Evolutionary conservation across 2,329 filamentous ascomycete genomes (phyloP).

Genomic region (Arthrobotrys sphaeroides): DNA sequence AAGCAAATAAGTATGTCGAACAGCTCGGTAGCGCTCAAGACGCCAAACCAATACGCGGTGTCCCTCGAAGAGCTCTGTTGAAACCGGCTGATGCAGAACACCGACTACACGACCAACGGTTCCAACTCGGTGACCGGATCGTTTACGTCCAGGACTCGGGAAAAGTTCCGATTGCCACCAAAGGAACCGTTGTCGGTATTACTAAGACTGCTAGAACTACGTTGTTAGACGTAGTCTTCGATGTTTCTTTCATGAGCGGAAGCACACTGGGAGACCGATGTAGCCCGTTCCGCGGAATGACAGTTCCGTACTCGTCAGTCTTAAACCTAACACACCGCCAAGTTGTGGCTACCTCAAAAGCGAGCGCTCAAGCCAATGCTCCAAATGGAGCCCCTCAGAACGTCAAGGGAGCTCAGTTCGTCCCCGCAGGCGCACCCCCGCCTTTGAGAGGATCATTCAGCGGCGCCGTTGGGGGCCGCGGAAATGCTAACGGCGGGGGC

Average conservation of each 20-base stretch:
- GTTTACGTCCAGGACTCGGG: constrained; percentile 93
- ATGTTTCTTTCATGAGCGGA: constrained; percentile 95
- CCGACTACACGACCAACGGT: constrained; percentile 83
- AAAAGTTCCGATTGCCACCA: constrained; percentile 90
- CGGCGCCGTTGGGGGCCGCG: constrained; percentile 66
- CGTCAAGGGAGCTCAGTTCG: constrained; percentile 70
- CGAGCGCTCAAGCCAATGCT: constrained; percentile 67
- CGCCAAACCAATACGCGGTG: constrained; percentile 70
- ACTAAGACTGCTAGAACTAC: constrained; percentile 84
- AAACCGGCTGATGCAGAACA: constrained; percentile 97
- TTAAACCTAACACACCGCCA: constrained; percentile 87
- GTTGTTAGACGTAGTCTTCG: constrained; percentile 91
- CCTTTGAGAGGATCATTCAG: constrained; percentile 70
- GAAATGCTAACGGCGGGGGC: constrained; percentile 27
- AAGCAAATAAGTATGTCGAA: constrained; percentile 69
- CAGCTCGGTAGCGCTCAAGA: constrained; percentile 61
- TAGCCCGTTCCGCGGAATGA: constrained; percentile 91
- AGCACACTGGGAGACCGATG: constrained; percentile 90
- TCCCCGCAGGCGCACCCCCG: constrained; percentile 68
- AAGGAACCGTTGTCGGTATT: constrained; percentile 93
- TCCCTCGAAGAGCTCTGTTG: constrained; percentile 85
- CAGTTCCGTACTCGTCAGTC: constrained; percentile 85
- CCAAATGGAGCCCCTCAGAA: constrained; percentile 62
- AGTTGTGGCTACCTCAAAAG: constrained; percentile 73
- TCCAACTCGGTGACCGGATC: constrained; percentile 85